Conservation (phyloP, 2,329 filamentous ascomycete genomes). For the Biscogniauxia sp. region DNA sequence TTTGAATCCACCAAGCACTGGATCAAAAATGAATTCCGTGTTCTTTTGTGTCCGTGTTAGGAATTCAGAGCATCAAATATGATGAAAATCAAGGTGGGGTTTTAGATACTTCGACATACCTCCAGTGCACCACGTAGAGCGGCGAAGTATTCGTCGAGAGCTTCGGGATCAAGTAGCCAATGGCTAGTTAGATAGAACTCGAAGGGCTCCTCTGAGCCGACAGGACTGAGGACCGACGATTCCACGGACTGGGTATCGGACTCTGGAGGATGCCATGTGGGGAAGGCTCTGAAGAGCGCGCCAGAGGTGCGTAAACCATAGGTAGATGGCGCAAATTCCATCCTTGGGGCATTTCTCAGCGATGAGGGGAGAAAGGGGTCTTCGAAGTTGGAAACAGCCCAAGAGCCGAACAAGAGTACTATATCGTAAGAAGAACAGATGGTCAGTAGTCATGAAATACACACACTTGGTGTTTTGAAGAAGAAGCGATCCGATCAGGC, state of each 20-base stretch:
- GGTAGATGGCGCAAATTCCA: neutral
- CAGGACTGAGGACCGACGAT: neutral
- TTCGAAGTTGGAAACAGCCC: no score
- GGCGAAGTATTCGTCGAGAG: neutral
- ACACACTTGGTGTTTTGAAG: no score
- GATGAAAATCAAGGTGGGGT: neutral
- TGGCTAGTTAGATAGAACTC: neutral
- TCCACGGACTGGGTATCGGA: neutral
- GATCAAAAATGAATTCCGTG: conserved; percentile 14
- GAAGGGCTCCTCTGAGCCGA: neutral
- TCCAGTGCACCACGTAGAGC: neutral
- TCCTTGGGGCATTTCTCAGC: neutral
- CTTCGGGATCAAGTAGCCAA: neutral
- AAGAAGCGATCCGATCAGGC: no score
- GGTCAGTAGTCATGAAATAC: no score
- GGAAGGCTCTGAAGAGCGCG: neutral
- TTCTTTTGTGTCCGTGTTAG: conserved; percentile 10
- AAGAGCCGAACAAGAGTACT: no score
- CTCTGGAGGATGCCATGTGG: neutral
- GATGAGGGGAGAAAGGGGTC: no score
- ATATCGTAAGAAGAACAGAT: no score
- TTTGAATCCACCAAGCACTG: conserved; percentile 6
- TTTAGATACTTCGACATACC: neutral
- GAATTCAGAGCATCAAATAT: neutral
- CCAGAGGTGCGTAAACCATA: neutral